phyloP scores from a whole-genome alignment of 2,329 filamentous ascomycete species.

The Colletotrichum tropicale region DNA sequence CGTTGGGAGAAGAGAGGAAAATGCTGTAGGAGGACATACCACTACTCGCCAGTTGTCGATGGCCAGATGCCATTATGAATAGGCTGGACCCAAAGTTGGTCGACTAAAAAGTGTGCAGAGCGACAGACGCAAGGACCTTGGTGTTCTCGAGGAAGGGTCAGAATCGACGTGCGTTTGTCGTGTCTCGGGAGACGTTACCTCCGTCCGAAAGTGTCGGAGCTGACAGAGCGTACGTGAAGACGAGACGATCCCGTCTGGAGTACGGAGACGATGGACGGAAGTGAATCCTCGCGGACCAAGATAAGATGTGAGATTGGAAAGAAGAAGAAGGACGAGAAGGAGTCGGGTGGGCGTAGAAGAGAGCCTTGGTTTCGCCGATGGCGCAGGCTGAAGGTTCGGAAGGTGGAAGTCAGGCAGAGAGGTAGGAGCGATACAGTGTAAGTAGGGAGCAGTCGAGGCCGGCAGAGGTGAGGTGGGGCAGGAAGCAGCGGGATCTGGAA shows the following conservation, averaged over 20 bases:
- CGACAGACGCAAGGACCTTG: background rate
- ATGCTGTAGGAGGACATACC: background rate
- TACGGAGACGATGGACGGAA: background rate
- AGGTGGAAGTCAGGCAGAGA: background rate
- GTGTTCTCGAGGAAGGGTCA: background rate
- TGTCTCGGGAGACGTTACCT: background rate
- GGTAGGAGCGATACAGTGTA: conserved; percentile 12
- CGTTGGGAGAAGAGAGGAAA: background rate
- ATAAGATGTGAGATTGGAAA: background rate
- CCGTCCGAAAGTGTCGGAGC: conserved; percentile 12
- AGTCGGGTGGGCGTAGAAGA: background rate
- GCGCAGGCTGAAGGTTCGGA: background rate
- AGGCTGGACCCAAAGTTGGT: background rate
- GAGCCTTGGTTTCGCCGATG: background rate
- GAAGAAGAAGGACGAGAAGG: background rate
- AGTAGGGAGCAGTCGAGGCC: background rate
- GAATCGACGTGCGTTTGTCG: background rate
- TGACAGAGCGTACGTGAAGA: background rate
- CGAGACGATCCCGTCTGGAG: background rate
- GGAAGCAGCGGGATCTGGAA: background rate
- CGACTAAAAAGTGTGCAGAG: background rate
- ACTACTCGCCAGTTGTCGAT: background rate
- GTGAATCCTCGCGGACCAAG: background rate
- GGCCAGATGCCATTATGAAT: conserved; percentile 7
- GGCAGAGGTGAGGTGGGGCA: background rate